Evolutionary conservation across 2,329 filamentous ascomycete species (phyloP), one percentile per base, ranked within the genome.

Genomic region (Esteya vermicola): DNA sequence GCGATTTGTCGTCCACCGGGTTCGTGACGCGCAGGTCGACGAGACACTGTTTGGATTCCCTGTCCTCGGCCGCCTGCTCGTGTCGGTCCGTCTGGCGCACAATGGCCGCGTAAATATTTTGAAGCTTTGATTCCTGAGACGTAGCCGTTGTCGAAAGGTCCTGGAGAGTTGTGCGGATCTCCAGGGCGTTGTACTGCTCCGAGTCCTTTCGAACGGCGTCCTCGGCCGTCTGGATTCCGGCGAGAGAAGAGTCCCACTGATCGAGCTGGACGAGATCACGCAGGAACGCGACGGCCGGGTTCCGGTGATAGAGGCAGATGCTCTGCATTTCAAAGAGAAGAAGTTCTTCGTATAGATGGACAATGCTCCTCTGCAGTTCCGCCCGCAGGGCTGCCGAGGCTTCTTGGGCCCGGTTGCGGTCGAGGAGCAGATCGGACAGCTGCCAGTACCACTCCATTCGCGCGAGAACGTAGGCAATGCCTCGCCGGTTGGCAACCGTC

Each of bases 271-370:
- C 7, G 4, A 58, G 36, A 34, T 53, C 51, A 21, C 54, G 45
- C 14, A 57, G 36, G 30, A 61, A 51, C 9, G 47, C 49, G 7
- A 48, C 13, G 6, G 44, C 36, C 31, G 47, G 52, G 22, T 56
- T 50, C 10, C 52, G 50, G 43, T 58, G 53, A 47, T 57, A 63
- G 6, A 48, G 54, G 39, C 50, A 58, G 33, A 61, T 48, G 40
- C 58, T 64, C 47, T 58, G 61, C 40, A 64, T 62, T 46, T 59
- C 53, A 45, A 61, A 64, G 3, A 47, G 27, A n/a, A 65, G 53
- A 22, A 65, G 51, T 39, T 48, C 51, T 40, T 56, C 49, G 45
- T 64, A 65, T 20, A 65, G 55, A 22, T 56, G 38, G n/a, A 64
- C 48, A 7, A 36, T 39, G 8, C 47, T 41, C 33, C 57, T 43